These are phyloP conservation scores for Ceratobasidium sp. DNA, from an alignment of 1,284 basidiomycete genomes.

Conservation along the genomic window DNA sequence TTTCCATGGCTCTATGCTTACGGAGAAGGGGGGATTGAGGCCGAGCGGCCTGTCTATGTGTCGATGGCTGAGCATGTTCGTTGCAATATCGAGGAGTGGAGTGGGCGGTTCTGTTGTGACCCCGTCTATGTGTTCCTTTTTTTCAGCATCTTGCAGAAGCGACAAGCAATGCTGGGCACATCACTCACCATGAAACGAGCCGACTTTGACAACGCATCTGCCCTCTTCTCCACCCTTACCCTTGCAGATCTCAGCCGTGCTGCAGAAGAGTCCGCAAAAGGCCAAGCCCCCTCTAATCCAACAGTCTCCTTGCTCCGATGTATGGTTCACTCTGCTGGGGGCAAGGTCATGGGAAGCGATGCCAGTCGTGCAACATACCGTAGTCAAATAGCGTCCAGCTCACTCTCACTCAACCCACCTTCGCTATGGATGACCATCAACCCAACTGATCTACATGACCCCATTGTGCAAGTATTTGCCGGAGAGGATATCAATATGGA, in stretches of 20 bases:
- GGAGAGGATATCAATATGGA: conserved; percentile 61
- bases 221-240: conserved; percentile 11
- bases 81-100: conserved; percentile 59
- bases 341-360: conserved; percentile 49
- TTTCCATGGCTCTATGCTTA: conserved; percentile 62
- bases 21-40: conserved; percentile 59
- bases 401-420: conserved; percentile 48
- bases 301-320: conserved; percentile 24
- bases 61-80: conserved; percentile 56
- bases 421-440: conserved; percentile 55
- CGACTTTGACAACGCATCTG: conserved; percentile 35
- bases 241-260: conserved; percentile 42
- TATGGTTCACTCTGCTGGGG: conserved; percentile 32
- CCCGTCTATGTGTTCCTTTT: conserved; percentile 57
- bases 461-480: conserved; percentile 58
- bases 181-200: conserved; percentile 45
- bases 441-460: conserved; percentile 55
- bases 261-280: conserved; percentile 44
- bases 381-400: conserved; percentile 55
- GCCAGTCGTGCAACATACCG: conserved; percentile 49
- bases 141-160: conserved; percentile 56
- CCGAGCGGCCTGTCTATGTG: conserved; percentile 49
- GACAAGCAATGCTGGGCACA: conserved; percentile 44
- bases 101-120: conserved; percentile 56
- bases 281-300: conserved; percentile 20